Conservation (phyloP, 768 basidiomycete genomes). For the Pisolithus albus region DNA sequence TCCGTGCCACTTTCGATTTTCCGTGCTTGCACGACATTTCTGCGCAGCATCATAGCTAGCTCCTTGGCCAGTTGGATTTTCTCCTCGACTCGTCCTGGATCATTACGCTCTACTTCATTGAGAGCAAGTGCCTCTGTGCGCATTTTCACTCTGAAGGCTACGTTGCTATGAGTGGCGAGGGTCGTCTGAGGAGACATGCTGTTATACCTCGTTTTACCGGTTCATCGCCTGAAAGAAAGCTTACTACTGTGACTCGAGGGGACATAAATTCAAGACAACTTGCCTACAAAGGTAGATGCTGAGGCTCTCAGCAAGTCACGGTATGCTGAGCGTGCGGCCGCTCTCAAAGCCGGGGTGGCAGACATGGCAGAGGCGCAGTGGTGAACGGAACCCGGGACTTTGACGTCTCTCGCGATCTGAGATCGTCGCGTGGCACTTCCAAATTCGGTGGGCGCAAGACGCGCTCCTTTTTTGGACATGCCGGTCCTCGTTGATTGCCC, state of each 20-base stretch:
- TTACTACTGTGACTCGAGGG: background rate
- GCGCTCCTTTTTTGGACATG: constrained; percentile 34
- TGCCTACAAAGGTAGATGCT: constrained; percentile 59
- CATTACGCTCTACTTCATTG: constrained; percentile 34
- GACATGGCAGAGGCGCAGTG: constrained; percentile 40
- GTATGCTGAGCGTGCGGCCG: constrained; percentile 69
- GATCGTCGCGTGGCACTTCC: constrained; percentile 17
- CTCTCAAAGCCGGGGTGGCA: constrained; percentile 48
- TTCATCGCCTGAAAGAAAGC: constrained; percentile 43
- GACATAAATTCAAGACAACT: constrained; percentile 1
- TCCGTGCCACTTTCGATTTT: constrained; percentile 33
- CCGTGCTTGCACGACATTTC: constrained; percentile 80
- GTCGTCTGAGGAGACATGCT: background rate
- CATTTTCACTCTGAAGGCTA: constrained; percentile 73
- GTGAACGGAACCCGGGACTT: constrained; percentile 7
- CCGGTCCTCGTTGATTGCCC: constrained; percentile 19
- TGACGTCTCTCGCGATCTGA: constrained; percentile 24
- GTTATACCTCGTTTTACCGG: constrained; percentile 42
- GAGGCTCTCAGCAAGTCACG: constrained; percentile 65
- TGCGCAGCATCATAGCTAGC: constrained; percentile 64
- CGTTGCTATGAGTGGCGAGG: constrained; percentile 2
- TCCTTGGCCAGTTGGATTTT: constrained; percentile 59
- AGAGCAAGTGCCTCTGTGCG: constrained; percentile 44
- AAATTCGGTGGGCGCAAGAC: constrained; percentile 32
- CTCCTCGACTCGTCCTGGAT: constrained; percentile 41